Conservation (phyloP, 2,329 filamentous ascomycete genomes). For the Botrytis byssoidea region DNA sequence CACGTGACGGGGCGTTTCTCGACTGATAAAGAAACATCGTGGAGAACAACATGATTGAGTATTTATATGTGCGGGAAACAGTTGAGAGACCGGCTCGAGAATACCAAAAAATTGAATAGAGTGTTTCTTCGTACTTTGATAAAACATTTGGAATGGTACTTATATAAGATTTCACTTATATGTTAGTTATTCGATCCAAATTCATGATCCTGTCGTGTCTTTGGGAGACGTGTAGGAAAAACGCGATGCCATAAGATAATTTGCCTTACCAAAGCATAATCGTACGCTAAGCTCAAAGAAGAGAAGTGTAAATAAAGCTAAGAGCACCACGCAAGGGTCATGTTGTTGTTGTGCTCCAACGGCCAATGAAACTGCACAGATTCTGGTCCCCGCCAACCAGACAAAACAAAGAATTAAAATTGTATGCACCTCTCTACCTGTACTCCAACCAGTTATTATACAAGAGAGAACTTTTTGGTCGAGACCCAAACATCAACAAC, state of each 20-base stretch:
- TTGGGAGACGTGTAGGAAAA: constrained; percentile 13
- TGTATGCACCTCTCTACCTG: not conserved
- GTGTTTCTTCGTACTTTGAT: not conserved
- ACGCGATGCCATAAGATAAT: not conserved
- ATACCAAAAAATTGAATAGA: not conserved
- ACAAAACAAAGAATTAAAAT: constrained; percentile 6
- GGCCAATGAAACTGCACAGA: not conserved
- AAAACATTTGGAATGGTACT: fast-evolving
- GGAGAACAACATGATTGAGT: not conserved
- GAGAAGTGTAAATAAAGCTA: constrained; percentile 19
- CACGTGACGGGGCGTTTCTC: constrained; percentile 12
- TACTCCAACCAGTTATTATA: not conserved
- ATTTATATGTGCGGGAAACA: not conserved
- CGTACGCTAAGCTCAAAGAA: not conserved
- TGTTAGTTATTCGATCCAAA: not conserved
- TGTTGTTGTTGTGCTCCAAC: constrained; percentile 9
- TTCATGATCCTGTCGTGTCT: not conserved
- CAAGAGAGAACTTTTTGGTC: constrained; percentile 9
- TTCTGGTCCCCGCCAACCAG: constrained; percentile 13
- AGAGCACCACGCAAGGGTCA: not conserved
- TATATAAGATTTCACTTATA: not conserved
- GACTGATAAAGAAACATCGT: not conserved
- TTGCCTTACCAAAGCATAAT: not conserved
- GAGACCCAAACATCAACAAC: constrained; percentile 20
- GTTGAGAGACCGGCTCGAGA: no score